These are phyloP conservation scores for Erythrobasidium hasegawianum DNA, from an alignment of 1,284 basidiomycete genomes.

Conservation along the genomic window DNA sequence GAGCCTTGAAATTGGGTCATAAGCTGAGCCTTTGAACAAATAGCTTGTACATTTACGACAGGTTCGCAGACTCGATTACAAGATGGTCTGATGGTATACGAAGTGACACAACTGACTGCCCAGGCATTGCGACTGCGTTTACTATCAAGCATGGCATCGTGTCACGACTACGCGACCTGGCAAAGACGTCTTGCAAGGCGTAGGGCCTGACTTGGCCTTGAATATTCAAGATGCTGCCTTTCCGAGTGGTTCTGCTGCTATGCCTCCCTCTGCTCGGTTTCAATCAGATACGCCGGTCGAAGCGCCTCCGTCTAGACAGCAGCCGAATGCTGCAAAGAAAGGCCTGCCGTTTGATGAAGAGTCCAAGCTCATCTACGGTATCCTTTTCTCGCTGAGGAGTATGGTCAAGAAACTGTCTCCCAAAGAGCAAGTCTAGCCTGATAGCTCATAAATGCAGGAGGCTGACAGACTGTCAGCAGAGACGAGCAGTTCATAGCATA, in stretches of 20 bases:
- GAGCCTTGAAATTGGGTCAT: not conserved
- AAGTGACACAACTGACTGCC: not conserved
- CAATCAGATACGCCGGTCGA: constrained; percentile 44
- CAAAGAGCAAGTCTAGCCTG: constrained; percentile 4
- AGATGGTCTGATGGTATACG: constrained; percentile 34
- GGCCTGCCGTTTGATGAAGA: constrained; percentile 91
- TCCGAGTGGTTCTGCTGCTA: constrained; percentile 41
- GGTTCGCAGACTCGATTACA: constrained; percentile 52
- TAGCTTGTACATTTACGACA: constrained; percentile 83
- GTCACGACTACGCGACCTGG: constrained; percentile 65
- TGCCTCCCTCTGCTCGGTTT: constrained; percentile 49
- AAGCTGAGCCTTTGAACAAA: not conserved
- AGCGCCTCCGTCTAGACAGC: constrained; percentile 1
- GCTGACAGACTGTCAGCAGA: constrained; percentile 5
- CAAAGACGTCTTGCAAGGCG: constrained; percentile 61
- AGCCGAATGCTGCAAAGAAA: constrained; percentile 29
- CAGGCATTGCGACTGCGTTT: constrained; percentile 84
- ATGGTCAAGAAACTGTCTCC: constrained; percentile 83
- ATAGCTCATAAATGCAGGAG: not conserved
- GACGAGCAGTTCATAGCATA: constrained; percentile 72
- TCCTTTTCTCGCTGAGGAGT: constrained; percentile 83
- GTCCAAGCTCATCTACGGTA: constrained; percentile 94
- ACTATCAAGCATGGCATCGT: constrained; percentile 81
- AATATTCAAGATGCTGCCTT: not conserved
- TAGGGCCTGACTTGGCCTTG: constrained; percentile 20